Conservation (phyloP, 83 land plant genomes). For the Diphasiastrum complanatum region DNA sequence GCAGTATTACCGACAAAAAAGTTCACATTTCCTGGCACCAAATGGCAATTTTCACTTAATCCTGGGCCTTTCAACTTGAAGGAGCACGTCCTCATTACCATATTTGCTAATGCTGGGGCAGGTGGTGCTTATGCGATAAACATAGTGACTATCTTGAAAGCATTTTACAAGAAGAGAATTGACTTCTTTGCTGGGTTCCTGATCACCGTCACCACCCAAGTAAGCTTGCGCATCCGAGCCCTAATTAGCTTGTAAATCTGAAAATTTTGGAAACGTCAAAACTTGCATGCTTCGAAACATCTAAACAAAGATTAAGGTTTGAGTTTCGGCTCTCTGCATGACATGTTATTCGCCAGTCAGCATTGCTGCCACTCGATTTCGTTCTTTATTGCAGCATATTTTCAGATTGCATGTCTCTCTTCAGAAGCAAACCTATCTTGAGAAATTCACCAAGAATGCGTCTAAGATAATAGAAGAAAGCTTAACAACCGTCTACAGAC, state of each 20-base stretch:
- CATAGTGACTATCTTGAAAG: constrained; percentile 28
- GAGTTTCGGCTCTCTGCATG: not conserved
- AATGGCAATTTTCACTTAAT: constrained; percentile 18
- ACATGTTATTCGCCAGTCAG: not conserved
- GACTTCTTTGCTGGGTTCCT: constrained; percentile 23
- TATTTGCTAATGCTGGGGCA: constrained; percentile 33
- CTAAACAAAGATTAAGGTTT: no score
- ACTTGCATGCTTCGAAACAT: not conserved
- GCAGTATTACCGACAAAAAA: constrained; percentile 18
- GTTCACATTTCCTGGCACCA: constrained; percentile 14
- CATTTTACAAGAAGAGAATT: constrained; percentile 26
- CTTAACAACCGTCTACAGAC: no score
- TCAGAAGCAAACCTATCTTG: no score
- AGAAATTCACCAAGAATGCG: no score
- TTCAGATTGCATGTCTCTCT: no score
- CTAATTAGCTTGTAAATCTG: not conserved
- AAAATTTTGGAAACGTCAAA: not conserved
- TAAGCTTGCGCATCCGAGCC: not conserved
- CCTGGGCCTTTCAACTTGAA: constrained; percentile 37
- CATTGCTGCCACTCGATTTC: no score
- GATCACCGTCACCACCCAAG: constrained; percentile 28
- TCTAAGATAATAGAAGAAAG: no score
- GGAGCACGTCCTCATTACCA: constrained; percentile 35
- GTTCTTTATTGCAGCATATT: no score
- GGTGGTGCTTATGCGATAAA: constrained; percentile 27